Base-by-base conservation (phyloP, 768 basidiomycete species). In the Agrocybe pediades region DNA sequence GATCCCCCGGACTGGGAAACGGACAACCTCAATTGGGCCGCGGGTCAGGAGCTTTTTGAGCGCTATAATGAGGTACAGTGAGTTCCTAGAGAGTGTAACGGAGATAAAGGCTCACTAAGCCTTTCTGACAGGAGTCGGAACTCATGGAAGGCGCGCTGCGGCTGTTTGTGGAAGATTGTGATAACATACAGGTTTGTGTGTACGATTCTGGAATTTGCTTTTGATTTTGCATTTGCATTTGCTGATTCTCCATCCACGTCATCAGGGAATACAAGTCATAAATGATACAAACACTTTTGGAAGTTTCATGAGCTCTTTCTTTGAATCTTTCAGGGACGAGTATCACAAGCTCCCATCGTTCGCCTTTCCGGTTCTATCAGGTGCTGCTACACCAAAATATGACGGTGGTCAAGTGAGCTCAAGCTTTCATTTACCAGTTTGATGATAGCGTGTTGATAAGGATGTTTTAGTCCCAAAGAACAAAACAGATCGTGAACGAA, bases 141-240 rank as follows among this genome's bases (percentile, higher is more conserved):
- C 62, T 91, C 44, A 85, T 90, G 81, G 89, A 92, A 40, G 83
- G 80, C 4, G 74, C 83, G 11, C 73, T 92, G 47, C 79, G 90
- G 16, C 71, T 77, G 15, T 80, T 88, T 50, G 76, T 88, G 4
- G 90, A 93, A 64, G 89, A 90, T 58, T 89, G 88, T 62, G 80
- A 91, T 64, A 79, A 80, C 47, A 74, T 87, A 13, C 90, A 91
- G 81, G 90, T 88, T 58, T 49, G 46, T 42, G 41, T 36, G 19
- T 15, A 8, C 42, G n/a, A n/a, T n/a, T n/a, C n/a, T n/a, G n/a
- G n/a, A n/a, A n/a, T n/a, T n/a, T n/a, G n/a, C 16, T 24, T n/a
- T 45, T 19, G 13, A 3, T 36, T 13, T 13, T 36, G 4, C 13
- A 16, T 20, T 40, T 23, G 6, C 27, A 40, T 49, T 11, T 26